Evolutionary conservation across 768 basidiomycete species (phyloP), one percentile per base, ranked within the genome.

Genomic region (Mycena alexandri): DNA sequence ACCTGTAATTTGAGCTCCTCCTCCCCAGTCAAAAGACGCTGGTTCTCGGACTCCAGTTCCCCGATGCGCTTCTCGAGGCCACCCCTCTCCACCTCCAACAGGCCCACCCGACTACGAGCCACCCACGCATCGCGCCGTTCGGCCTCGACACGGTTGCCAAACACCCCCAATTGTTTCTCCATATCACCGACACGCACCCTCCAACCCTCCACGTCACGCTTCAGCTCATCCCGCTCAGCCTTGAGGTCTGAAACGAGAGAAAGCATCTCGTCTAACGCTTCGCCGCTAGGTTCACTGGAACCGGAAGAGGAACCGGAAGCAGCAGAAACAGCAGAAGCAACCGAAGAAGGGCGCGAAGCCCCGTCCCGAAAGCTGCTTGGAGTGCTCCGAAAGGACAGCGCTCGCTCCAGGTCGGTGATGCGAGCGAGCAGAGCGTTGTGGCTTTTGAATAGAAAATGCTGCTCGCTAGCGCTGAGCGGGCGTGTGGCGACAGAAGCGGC

Each of bases 121-220:
- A 95, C 86, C 90, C 92, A 94, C 2, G 90, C 90, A 63, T 96
- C 94, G 59, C 90, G 85, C 25, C 93, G 85, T 79, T 95, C 94
- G n/a, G 80, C 83, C 50, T 95, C 93, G 16, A 94, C 84, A 13
- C 92, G 83, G 66, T 86, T 87, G 25, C 87, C 85, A 55, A 97
- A 86, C 42, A 89, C 80, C 46, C 83, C 81, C 24, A 89, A 79
- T 71, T 90, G 90, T 61, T 87, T 89, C 72, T 97, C 93, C 72
- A 94, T 83, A 73, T 93, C 91, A 16, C 82, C 83, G 52, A 95
- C 92, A 24, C 96, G 85, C 38, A 79, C 84, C 67, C 93, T 85
- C 94, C 95, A 97, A 0, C 92, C 93, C 70, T 95, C 92, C 0
- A 95, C 90, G 77, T 98, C 96, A 57, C 89, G 88, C 76, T 91